Evolutionary conservation across 495 filamentous ascomycete species (phyloP).

Genomic region (Annulohypoxylon bovei): DNA sequence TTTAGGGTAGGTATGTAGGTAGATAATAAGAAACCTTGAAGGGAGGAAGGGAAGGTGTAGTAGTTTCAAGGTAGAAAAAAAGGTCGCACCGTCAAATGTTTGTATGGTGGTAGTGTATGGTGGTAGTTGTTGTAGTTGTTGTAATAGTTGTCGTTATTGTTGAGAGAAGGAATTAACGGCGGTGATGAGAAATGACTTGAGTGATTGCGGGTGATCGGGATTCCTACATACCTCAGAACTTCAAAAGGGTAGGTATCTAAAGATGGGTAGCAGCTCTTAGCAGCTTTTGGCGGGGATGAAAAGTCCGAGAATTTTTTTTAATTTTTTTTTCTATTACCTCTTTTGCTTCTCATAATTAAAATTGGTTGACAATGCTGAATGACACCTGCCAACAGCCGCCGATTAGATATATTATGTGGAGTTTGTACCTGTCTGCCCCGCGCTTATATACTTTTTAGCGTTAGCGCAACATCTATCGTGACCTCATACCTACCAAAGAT

Average conservation of each 20-base stretch:
- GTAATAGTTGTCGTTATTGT: not conserved
- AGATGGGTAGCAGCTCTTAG: constrained; percentile 32
- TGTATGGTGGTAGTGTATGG: no score
- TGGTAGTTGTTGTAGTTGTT: not conserved
- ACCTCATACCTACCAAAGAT: constrained; percentile 18
- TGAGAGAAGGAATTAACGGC: not conserved
- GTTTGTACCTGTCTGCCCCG: constrained; percentile 22
- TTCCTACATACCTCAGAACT: not conserved
- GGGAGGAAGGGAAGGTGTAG: not conserved
- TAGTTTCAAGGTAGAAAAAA: not conserved
- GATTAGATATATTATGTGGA: not conserved
- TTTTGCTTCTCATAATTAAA: constrained; percentile 2
- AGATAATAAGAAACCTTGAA: not conserved
- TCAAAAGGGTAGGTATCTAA: constrained; percentile 1
- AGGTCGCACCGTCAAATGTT: not conserved
- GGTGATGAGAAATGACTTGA: not conserved
- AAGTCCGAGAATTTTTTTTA: constrained; percentile 40
- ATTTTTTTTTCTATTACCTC: constrained; percentile 1
- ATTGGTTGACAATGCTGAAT: not conserved
- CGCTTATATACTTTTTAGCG: constrained; percentile 19
- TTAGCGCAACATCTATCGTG: constrained; percentile 20
- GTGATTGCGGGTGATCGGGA: constrained; percentile 5
- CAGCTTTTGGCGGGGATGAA: constrained; percentile 36
- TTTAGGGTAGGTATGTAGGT: not conserved
- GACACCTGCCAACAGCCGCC: constrained; percentile 23